Evolutionary conservation across 805 yeast genomes (phyloP).

Genomic region (Lipomyces lipofer): DNA sequence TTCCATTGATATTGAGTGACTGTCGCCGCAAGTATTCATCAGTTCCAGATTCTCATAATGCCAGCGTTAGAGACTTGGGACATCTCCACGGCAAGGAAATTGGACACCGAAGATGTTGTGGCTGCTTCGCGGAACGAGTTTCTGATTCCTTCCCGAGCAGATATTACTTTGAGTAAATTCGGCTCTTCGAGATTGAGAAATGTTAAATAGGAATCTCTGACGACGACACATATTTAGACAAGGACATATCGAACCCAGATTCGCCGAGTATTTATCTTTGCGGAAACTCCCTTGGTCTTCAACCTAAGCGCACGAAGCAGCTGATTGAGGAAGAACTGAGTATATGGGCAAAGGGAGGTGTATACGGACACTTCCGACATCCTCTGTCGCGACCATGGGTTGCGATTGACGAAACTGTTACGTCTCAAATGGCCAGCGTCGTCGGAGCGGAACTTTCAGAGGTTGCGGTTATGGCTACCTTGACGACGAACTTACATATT

Average conservation of each 20-base stretch:
- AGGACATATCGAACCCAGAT: constrained; percentile 13
- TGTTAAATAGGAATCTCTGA: not conserved
- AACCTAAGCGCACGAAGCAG: constrained; percentile 65
- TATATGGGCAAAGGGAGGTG: constrained; percentile 82
- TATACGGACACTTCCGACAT: constrained; percentile 77
- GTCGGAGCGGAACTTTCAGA: constrained; percentile 78
- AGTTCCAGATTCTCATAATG: no score
- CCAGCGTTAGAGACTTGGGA: no score
- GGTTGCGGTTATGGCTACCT: constrained; percentile 83
- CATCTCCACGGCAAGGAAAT: constrained; percentile 21
- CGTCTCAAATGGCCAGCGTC: constrained; percentile 65
- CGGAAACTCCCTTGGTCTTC: constrained; percentile 91
- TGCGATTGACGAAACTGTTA: constrained; percentile 75
- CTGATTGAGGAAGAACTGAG: constrained; percentile 67
- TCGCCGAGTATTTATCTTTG: constrained; percentile 57
- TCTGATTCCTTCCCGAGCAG: constrained; percentile 27
- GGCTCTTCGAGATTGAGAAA: no score
- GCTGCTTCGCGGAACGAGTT: constrained; percentile 19
- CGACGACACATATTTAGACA: constrained; percentile 10
- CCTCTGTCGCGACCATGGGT: constrained; percentile 67
- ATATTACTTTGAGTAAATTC: constrained; percentile 26
- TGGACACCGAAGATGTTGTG: constrained; percentile 25
- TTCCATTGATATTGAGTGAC: no score
- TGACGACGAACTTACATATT: constrained; percentile 79
- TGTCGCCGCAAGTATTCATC: no score